Percentiles rank a stretch among this genome's conserved stretches.
These are phyloP conservation scores for Talaromyces sp. DNA, from an alignment of 2,329 filamentous ascomycete species.

Conservation along the genomic window DNA sequence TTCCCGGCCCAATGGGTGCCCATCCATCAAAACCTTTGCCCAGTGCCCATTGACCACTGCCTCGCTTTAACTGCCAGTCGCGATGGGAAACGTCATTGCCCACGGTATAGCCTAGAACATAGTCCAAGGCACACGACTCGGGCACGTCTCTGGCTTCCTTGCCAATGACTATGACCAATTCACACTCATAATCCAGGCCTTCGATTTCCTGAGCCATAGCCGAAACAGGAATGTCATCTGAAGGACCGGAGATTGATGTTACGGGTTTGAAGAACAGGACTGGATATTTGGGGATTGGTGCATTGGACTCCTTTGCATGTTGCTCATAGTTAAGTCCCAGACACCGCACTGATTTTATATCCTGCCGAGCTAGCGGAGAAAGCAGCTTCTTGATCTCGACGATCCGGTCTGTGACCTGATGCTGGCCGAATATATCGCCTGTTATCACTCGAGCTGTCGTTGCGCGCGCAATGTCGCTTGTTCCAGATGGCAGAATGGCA, in stretches of 20 bases:
- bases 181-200: constrained; percentile 76
- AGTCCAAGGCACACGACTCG: constrained; percentile 62
- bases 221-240: constrained; percentile 63
- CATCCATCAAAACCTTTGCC: constrained; percentile 74
- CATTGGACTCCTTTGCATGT: constrained; percentile 65
- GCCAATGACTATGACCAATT: constrained; percentile 70
- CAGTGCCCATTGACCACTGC: constrained; percentile 65
- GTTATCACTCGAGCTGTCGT: constrained; percentile 59
- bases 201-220: constrained; percentile 59
- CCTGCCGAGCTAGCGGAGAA: constrained; percentile 57
- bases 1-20: constrained; percentile 69
- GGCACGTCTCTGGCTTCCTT: constrained; percentile 62
- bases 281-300: constrained; percentile 66
- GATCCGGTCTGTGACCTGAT: constrained; percentile 60
- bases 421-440: constrained; percentile 62
- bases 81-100: constrained; percentile 79
- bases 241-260: constrained; percentile 61
- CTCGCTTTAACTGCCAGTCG: constrained; percentile 67
- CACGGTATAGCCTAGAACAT: constrained; percentile 69
- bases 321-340: constrained; percentile 68
- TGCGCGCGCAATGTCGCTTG: constrained; percentile 57
- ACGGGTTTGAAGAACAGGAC: constrained; percentile 71
- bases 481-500: constrained; percentile 61
- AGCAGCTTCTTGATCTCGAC: constrained; percentile 53
- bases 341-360: constrained; percentile 64